Conservation (phyloP, 305 asterid species). For the Solanum hybrid region DNA sequence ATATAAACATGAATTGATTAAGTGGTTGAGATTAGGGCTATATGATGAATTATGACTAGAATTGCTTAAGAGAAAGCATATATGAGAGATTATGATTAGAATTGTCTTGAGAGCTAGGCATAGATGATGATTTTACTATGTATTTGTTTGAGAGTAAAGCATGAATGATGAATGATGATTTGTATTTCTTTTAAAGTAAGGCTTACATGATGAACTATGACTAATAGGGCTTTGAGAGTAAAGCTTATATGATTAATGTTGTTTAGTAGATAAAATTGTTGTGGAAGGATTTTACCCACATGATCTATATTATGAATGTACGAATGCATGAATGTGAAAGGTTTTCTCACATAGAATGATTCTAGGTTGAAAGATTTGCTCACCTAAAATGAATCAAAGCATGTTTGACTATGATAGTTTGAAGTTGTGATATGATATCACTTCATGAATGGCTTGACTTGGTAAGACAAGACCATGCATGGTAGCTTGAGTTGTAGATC, state of each 20-base stretch:
- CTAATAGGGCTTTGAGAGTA: background rate
- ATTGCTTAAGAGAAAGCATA: background rate
- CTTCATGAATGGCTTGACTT: background rate
- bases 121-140: background rate
- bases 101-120: background rate
- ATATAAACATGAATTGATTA: background rate
- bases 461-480: background rate
- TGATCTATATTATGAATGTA: background rate
- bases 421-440: background rate
- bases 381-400: background rate
- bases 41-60: background rate
- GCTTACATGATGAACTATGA: background rate
- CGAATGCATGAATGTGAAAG: background rate
- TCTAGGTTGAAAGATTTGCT: background rate
- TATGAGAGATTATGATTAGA: background rate
- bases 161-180: background rate
- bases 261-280: background rate
- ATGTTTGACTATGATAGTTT: background rate
- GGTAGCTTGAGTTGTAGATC: background rate
- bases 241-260: background rate
- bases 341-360: no score
- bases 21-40: background rate
- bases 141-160: background rate
- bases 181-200: background rate
- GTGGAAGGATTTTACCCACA: background rate